These are phyloP conservation scores for Pseudozyma pruni DNA, from an alignment of 1,284 basidiomycete species.

Conservation along the genomic window DNA sequence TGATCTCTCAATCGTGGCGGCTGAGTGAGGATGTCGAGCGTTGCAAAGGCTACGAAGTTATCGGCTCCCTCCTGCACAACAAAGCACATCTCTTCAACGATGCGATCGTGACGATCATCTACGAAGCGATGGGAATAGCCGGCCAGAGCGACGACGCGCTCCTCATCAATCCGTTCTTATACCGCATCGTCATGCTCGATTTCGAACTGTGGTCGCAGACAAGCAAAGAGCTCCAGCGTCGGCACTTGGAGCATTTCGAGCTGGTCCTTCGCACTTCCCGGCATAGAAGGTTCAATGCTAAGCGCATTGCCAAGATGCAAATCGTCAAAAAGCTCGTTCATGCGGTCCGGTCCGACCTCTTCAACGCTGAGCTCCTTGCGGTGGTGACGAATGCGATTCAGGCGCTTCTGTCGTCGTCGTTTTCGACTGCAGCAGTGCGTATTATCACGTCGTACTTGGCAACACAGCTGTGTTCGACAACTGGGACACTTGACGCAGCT, in stretches of 20 bases:
- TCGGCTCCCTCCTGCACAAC: constrained; percentile 78
- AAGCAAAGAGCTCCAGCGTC: constrained; percentile 76
- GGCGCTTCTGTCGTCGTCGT: constrained; percentile 71
- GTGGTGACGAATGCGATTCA: constrained; percentile 29
- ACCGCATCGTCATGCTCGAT: constrained; percentile 84
- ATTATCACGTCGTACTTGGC: constrained; percentile 86
- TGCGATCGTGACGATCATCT: constrained; percentile 79
- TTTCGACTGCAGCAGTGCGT: constrained; percentile 81
- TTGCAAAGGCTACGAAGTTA: constrained; percentile 76
- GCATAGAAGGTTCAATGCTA: constrained; percentile 66
- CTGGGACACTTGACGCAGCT: constrained; percentile 58
- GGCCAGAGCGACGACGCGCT: constrained; percentile 65
- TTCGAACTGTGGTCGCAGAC: constrained; percentile 88
- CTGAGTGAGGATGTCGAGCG: constrained; percentile 62
- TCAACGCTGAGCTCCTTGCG: constrained; percentile 1
- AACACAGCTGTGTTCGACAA: constrained; percentile 76
- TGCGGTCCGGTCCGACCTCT: constrained; percentile 71
- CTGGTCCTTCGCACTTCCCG: constrained; percentile 79
- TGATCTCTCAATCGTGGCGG: constrained; percentile 84
- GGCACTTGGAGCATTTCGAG: constrained; percentile 82
- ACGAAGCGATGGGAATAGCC: constrained; percentile 81
- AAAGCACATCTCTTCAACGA: constrained; percentile 82
- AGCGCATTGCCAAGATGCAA: constrained; percentile 66
- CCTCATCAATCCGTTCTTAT: constrained; percentile 83
- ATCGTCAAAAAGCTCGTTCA: constrained; percentile 82